A percentile compares a stretch with the other conserved stretches of the same genome.
Evolutionary conservation across 1,284 basidiomycete genomes (phyloP).

Genomic region (Cronartium ribicola): DNA sequence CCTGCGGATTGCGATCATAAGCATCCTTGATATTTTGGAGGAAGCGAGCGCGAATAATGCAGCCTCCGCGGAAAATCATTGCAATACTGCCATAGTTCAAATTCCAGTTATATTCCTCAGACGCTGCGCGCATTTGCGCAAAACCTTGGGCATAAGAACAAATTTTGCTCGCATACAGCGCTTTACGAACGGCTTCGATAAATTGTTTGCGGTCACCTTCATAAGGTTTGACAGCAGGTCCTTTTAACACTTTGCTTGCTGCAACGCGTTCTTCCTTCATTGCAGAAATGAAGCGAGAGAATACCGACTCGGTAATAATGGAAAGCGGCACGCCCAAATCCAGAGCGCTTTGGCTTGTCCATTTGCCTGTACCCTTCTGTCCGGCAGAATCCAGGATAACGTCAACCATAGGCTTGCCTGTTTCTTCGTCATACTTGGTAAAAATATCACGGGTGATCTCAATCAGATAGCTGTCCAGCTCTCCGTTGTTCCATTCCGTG

Average conservation of each 20-base stretch:
- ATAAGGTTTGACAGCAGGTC: conserved; percentile 49
- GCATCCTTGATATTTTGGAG: conserved; percentile 52
- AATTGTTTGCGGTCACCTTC: conserved; percentile 52
- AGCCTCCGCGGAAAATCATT: conserved; percentile 52
- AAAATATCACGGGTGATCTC: conserved; percentile 51
- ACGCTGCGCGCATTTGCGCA: conserved; percentile 52
- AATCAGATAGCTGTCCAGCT: too few species aligned
- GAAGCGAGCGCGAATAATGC: conserved; percentile 52
- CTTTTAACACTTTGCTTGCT: conserved; percentile 49
- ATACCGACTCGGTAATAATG: conserved; percentile 51
- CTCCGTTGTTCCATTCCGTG: too few species aligned
- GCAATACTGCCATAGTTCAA: conserved; percentile 51
- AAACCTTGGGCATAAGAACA: conserved; percentile 52
- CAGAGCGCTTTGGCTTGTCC: conserved; percentile 52
- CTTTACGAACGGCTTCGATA: conserved; percentile 51
- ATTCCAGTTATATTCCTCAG: conserved; percentile 51
- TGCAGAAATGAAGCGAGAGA: conserved; percentile 51
- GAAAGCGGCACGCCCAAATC: conserved; percentile 52
- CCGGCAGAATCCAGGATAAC: conserved; percentile 49
- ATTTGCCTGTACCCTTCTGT: conserved; percentile 52
- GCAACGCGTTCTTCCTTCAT: conserved; percentile 50
- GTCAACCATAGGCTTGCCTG: conserved; percentile 48
- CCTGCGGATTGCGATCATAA: conserved; percentile 51
- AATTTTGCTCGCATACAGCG: conserved; percentile 52
- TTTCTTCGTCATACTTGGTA: conserved; percentile 51